A percentile compares a stretch with the other conserved stretches of the same genome.
These are phyloP conservation scores for Cystobasidium onofrii DNA, from an alignment of 768 basidiomycete species.

Conservation along the genomic window DNA sequence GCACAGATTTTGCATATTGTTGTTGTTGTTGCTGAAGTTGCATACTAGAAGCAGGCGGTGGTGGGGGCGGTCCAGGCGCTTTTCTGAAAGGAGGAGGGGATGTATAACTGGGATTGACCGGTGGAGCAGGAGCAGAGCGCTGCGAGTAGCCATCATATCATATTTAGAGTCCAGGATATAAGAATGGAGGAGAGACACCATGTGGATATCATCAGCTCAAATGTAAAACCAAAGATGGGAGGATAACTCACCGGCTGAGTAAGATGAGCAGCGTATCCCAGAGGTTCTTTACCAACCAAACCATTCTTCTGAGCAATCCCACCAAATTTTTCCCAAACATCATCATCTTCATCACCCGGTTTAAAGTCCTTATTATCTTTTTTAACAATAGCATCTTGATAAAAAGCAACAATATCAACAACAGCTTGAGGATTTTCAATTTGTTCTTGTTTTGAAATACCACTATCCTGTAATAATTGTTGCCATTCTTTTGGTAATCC, in stretches of 20 bases:
- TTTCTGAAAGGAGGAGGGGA: constrained; percentile 32
- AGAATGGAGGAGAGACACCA: no score
- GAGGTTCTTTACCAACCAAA: constrained; percentile 11
- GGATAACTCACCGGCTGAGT: constrained; percentile 35
- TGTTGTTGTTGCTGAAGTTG: background rate
- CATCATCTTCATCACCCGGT: constrained; percentile 48
- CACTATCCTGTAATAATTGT: constrained; percentile 78
- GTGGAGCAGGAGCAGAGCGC: constrained; percentile 37
- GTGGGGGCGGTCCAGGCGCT: constrained; percentile 34
- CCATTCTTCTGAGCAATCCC: constrained; percentile 10
- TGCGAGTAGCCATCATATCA: background rate
- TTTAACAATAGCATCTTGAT: constrained; percentile 54
- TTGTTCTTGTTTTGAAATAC: constrained; percentile 87
- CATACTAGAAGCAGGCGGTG: constrained; percentile 25
- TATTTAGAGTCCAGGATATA: background rate
- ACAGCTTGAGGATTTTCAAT: constrained; percentile 97
- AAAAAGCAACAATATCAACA: constrained; percentile 98
- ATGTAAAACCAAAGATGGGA: no score
- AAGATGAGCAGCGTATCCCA: constrained; percentile 20
- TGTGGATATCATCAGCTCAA: no score
- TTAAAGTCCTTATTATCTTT: constrained; percentile 54
- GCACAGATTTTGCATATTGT: background rate
- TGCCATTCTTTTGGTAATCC: constrained; percentile 99
- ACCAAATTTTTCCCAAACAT: constrained; percentile 67
- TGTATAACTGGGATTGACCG: constrained; percentile 13